Evolutionary conservation across 2,329 filamentous ascomycete species (phyloP).

Genomic region (Claviceps maximensis): DNA sequence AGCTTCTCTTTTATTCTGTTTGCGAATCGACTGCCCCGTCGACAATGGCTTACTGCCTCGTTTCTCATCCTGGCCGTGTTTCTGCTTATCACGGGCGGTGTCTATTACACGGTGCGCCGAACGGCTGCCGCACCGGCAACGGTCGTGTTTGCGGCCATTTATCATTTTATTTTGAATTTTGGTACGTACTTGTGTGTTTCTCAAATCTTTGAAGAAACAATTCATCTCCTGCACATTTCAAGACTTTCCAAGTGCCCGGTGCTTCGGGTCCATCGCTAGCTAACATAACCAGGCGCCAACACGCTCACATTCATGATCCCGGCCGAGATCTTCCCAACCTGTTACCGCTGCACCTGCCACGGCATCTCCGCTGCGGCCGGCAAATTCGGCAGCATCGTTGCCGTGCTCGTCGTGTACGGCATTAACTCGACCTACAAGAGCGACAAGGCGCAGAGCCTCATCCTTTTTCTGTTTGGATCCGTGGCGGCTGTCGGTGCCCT

Average conservation of each 20-base stretch:
- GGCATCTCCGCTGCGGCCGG: constrained; percentile 48
- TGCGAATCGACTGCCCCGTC: constrained; percentile 33
- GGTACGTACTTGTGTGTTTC: constrained; percentile 25
- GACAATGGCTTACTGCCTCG: constrained; percentile 35
- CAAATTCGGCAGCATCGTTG: constrained; percentile 43
- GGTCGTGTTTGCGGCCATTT: constrained; percentile 36
- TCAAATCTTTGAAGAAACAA: too few species aligned
- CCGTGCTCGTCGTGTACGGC: constrained; percentile 35
- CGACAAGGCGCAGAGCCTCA: constrained; percentile 31
- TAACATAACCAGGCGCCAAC: constrained; percentile 35
- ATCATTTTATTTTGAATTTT: constrained; percentile 43
- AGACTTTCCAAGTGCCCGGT: too few species aligned
- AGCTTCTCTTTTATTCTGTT: constrained; percentile 35
- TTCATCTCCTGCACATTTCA: too few species aligned
- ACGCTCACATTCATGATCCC: constrained; percentile 51
- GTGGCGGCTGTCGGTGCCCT: constrained; percentile 35
- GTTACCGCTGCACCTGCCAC: constrained; percentile 48
- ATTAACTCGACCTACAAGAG: constrained; percentile 32
- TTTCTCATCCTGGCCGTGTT: constrained; percentile 33
- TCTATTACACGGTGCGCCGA: constrained; percentile 35
- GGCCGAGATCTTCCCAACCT: constrained; percentile 51
- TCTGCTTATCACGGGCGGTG: constrained; percentile 35
- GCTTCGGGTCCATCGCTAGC: too few species aligned
- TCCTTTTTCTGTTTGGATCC: constrained; percentile 37
- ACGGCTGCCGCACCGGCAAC: constrained; percentile 29